phyloP scores from a whole-genome alignment of 1,139 yeast genomes.

The Saccharomycopsis hybrid region DNA sequence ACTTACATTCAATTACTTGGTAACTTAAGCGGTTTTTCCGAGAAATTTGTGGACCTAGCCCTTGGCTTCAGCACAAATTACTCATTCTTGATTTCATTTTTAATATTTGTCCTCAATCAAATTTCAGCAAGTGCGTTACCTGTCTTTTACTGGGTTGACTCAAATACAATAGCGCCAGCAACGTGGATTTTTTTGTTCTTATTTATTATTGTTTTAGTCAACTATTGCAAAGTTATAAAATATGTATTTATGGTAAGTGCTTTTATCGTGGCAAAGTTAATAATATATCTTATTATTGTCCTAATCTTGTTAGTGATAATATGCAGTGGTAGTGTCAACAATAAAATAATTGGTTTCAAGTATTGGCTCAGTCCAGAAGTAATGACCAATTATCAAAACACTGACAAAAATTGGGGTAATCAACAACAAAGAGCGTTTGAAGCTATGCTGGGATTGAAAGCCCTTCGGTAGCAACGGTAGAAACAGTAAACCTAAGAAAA shows the following conservation, averaged over 20 bases:
- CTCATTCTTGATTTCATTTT: slow-evolving; percentile 42
- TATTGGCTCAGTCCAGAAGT: too few relatives aligned
- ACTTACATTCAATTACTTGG: slow-evolving; percentile 53
- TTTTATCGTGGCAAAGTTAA: slow-evolving; percentile 11
- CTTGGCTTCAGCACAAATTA: slow-evolving; percentile 58
- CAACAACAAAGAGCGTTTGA: slow-evolving; percentile 18
- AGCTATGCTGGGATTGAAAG: slow-evolving; percentile 22
- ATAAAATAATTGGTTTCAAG: too few relatives aligned
- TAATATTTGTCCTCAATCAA: slow-evolving; percentile 17
- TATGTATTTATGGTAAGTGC: slow-evolving; percentile 16
- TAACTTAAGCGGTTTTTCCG: slow-evolving; percentile 47
- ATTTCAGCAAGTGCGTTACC: slow-evolving; percentile 17
- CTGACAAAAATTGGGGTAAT: too few relatives aligned
- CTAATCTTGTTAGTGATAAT: slow-evolving; percentile 15
- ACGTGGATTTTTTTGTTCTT: slow-evolving; percentile 48
- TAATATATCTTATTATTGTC: slow-evolving; percentile 15
- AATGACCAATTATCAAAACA: too few relatives aligned
- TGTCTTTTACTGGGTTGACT: slow-evolving; percentile 41
- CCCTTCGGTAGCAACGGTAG: slow-evolving; percentile 45
- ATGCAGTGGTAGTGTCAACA: too few relatives aligned
- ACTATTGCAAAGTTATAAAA: slow-evolving; percentile 18
- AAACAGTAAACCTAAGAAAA: slow-evolving; percentile 46
- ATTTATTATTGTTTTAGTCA: slow-evolving; percentile 21
- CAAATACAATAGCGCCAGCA: slow-evolving; percentile 41
- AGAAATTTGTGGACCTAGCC: slow-evolving; percentile 48